Conservation (phyloP, 75 land plant genomes). For the Cunninghamia lanceolata region DNA sequence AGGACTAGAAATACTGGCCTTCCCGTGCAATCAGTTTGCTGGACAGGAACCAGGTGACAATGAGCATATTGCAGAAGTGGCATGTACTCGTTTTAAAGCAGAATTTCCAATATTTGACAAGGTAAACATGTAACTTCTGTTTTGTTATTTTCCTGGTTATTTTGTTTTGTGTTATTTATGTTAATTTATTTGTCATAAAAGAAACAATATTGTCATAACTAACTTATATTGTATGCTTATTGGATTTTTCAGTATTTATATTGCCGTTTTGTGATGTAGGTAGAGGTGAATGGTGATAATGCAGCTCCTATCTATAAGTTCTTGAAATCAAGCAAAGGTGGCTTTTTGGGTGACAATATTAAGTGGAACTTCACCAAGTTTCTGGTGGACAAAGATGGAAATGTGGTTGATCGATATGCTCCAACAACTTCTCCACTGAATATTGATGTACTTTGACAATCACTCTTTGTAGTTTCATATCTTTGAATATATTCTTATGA, state of each 20-base stretch:
- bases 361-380: slow-evolving; percentile 90
- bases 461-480: not conserved
- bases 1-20: slow-evolving; percentile 3
- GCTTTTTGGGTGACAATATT: slow-evolving; percentile 53
- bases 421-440: slow-evolving; percentile 63
- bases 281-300: slow-evolving; percentile 61
- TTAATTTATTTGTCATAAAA: not conserved
- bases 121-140: slow-evolving; percentile 22
- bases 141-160: not conserved
- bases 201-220: not conserved
- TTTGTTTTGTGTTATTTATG: not conserved
- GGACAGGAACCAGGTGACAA: slow-evolving; percentile 71
- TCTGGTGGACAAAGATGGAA: slow-evolving; percentile 63
- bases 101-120: slow-evolving; percentile 75
- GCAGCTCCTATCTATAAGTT: slow-evolving; percentile 58
- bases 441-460: slow-evolving; percentile 52
- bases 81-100: slow-evolving; percentile 59
- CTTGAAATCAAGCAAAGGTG: slow-evolving; percentile 54
- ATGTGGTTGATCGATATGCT: slow-evolving; percentile 62
- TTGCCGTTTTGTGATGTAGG: slow-evolving; percentile 11
- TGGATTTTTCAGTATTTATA: not conserved
- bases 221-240: not conserved
- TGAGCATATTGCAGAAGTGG: slow-evolving; percentile 57
- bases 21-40: slow-evolving; percentile 82
- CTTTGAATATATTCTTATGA: too few relatives aligned